Conservation (phyloP, 75 land plant species). For the Picea sitchensis region DNA sequence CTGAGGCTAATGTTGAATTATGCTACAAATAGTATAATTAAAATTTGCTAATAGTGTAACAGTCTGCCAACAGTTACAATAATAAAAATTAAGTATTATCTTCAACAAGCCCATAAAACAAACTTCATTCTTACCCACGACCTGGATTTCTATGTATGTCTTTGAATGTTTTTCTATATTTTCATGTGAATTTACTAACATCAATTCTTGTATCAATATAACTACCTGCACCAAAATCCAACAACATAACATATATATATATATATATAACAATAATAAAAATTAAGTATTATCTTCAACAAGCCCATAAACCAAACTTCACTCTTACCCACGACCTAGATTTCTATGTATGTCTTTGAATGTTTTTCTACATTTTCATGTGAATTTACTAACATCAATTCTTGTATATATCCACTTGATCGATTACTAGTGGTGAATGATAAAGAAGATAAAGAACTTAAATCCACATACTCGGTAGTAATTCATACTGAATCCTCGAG, state of each 20-base stretch:
- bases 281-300: no score
- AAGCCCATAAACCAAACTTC: conserved; percentile 79
- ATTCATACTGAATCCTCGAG: conserved; percentile 16
- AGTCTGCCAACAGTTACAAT: no score
- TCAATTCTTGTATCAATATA: conserved; percentile 8
- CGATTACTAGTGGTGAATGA: neutral
- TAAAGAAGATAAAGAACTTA: neutral
- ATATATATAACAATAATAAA: no score
- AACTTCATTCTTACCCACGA: conserved; percentile 44
- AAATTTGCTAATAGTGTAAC: no score
- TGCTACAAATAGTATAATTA: no score
- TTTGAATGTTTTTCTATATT: conserved; percentile 31
- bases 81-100: no score
- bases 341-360: conserved; percentile 46
- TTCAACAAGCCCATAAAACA: conserved; percentile 83
- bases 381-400: conserved; percentile 25
- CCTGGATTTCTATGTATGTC: conserved; percentile 48
- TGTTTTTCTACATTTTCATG: conserved; percentile 29
- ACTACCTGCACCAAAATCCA: no score
- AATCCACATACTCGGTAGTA: conserved; percentile 45
- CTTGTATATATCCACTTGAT: neutral
- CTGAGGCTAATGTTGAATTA: no score
- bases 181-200: conserved; percentile 21
- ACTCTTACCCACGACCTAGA: conserved; percentile 33
- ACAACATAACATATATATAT: no score